These are phyloP conservation scores for Russula sp. DNA, from an alignment of 768 basidiomycete species.

Conservation along the genomic window DNA sequence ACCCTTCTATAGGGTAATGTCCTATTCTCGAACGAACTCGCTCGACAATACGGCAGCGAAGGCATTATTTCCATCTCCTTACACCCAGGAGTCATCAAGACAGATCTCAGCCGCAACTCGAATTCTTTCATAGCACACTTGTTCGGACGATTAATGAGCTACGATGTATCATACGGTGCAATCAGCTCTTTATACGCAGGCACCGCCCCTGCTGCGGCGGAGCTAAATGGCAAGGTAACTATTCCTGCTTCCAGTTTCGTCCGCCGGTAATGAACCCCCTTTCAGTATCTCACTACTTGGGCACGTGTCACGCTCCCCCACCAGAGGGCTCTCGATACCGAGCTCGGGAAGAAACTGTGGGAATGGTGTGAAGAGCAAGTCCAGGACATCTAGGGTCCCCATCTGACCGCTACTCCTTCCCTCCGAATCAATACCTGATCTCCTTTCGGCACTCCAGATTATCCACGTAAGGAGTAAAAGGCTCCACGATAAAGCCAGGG, in stretches of 20 bases:
- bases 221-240: slow-evolving; percentile 13
- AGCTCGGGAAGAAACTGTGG: slow-evolving; percentile 8
- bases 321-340: background rate
- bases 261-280: background rate
- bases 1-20: background rate
- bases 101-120: background rate
- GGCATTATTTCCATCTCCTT: slow-evolving; percentile 9
- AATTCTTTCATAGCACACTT: background rate
- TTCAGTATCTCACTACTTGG: no score
- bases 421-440: background rate
- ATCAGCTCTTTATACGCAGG: slow-evolving; percentile 5
- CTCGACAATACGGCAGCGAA: slow-evolving; percentile 5
- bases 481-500: no score
- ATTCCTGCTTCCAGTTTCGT: background rate
- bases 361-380: slow-evolving; percentile 10
- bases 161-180: background rate
- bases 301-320: slow-evolving; percentile 6
- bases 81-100: background rate
- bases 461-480: no score
- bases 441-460: no score
- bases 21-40: slow-evolving; percentile 8
- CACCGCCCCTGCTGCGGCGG: slow-evolving; percentile 3
- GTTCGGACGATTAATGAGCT: background rate
- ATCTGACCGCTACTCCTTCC: background rate
- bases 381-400: slow-evolving; percentile 2